Evolutionary conservation across 2,329 filamentous ascomycete genomes (phyloP), one percentile per base, ranked within the genome.

Genomic region (Botrytis fragariae): DNA sequence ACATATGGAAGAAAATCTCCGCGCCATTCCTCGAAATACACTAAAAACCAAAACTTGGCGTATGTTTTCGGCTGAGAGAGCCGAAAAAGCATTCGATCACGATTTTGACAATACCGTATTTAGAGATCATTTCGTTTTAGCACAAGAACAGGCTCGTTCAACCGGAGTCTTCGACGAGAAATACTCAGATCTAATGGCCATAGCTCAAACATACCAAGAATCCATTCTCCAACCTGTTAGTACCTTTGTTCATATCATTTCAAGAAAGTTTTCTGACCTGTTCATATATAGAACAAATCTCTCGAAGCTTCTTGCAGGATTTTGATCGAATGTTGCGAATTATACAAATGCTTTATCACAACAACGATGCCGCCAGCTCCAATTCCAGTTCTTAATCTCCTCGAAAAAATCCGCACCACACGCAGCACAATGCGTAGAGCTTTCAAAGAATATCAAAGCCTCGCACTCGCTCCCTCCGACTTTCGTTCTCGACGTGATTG

Each of bases 281-380:
- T 57, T 48, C 18, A 12, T 3, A n/a, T 8, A 18, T n/a, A 76
- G 75, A 75, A 74, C 25, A 71, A 70, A 70, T 67, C 74, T 14
- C 72, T 76, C 4, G 74, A 76, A 48, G 72, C 75, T 22, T 64
- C 72, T 51, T 75, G 74, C 51, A 74, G 68, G 42, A 60, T 71
- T 22, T 35, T 76, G 2, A 74, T 64, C 59, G 72, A 74, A 29
- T 64, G 69, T 20, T 76, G 75, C 54, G 75, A 75, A 62, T 29
- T 76, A 16, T 76, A 76, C 42, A 75, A 76, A 64, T 74, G 62
- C 16, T 63, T 76, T 6, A 61, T 76, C 20, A 59, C 64, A n/a
- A 67, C 72, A 12, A 63, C 22, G n/a, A 32, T 37, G 32, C 60
- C 64, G 1, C 59, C 70, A 0, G 14, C 51, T 29, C 44, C 59